Conservation (phyloP, 2,329 filamentous ascomycete genomes). For the Fusarium camptoceras region DNA sequence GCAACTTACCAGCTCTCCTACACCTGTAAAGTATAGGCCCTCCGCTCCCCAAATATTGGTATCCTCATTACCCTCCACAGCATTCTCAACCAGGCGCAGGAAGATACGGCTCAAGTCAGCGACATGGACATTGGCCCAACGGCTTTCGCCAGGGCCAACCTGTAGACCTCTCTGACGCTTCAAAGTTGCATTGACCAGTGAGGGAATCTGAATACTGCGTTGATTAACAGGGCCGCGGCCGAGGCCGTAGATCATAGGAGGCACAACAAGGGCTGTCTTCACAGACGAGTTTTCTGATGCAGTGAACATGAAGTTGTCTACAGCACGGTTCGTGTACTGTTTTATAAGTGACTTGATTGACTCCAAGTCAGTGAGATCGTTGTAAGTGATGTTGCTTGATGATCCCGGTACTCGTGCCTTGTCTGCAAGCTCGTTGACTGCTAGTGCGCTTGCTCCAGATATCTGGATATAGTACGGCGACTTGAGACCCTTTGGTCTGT, state of each 20-base stretch:
- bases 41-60: conserved; percentile 51
- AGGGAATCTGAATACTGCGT: conserved; percentile 56
- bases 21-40: conserved; percentile 52
- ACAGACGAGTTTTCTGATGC: conserved; percentile 33
- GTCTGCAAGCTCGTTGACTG: conserved; percentile 48
- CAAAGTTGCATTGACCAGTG: conserved; percentile 41
- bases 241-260: conserved; percentile 54
- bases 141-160: conserved; percentile 49
- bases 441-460: conserved; percentile 52
- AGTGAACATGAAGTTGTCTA: conserved; percentile 53
- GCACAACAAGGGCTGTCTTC: conserved; percentile 50
- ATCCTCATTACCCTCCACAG: conserved; percentile 37
- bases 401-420: conserved; percentile 45
- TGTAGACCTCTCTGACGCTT: conserved; percentile 45
- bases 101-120: conserved; percentile 49
- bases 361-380: conserved; percentile 49
- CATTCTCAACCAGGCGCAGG: conserved; percentile 48
- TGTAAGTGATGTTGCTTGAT: conserved; percentile 43
- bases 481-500: neutral
- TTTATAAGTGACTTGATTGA: conserved; percentile 45
- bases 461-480: conserved; percentile 49
- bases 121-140: conserved; percentile 54
- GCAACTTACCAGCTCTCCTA: conserved; percentile 45
- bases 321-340: conserved; percentile 45
- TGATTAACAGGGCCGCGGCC: conserved; percentile 53